A percentile compares a stretch with the other conserved stretches of the same genome.
Conservation (phyloP, 2,329 filamentous ascomycete genomes). For the Nakataea oryzae region DNA sequence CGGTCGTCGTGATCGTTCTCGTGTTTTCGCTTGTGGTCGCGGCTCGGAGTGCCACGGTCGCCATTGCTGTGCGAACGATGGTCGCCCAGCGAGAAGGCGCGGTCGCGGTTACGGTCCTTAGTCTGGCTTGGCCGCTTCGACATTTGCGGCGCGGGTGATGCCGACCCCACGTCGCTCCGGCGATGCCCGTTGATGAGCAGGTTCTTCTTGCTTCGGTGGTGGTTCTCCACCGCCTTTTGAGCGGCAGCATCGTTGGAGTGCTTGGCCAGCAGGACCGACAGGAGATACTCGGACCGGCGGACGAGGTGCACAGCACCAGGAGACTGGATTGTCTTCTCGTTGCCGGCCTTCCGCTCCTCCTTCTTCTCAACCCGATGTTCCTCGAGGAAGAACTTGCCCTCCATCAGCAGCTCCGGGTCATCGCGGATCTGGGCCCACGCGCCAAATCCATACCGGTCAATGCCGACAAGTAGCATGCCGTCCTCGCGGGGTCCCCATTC, state of each 20-base stretch:
- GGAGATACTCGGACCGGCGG: conserved; percentile 83
- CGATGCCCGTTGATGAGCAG: conserved; percentile 45
- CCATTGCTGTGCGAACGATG: conserved; percentile 39
- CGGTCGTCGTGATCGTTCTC: conserved; percentile 41
- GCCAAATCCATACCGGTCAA: conserved; percentile 87
- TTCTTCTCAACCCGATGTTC: conserved; percentile 98
- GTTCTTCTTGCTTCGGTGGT: conserved; percentile 92
- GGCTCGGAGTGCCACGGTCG: conserved; percentile 38
- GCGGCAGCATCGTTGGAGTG: conserved; percentile 68
- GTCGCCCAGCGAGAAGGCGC: conserved; percentile 27
- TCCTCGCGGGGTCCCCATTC: conserved; percentile 90
- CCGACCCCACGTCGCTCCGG: conserved; percentile 48
- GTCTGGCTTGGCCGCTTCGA: conserved; percentile 35
- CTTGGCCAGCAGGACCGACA: conserved; percentile 85
- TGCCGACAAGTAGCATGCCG: conserved; percentile 92
- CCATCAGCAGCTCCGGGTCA: conserved; percentile 74
- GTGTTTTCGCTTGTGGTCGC: conserved; percentile 52
- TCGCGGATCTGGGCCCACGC: conserved; percentile 93
- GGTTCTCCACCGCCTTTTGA: conserved; percentile 77
- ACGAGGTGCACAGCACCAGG: conserved; percentile 97
- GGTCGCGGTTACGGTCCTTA: conserved; percentile 36
- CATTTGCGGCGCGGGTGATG: conserved; percentile 56
- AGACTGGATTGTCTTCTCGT: conserved; percentile 76
- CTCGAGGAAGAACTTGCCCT: conserved; percentile 89
- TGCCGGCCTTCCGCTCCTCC: conserved; percentile 72